A percentile compares a stretch with the other conserved stretches of the same genome.
These are phyloP conservation scores for Adansonia grandidieri DNA, from an alignment of 441 rosid species.

Conservation along the genomic window DNA sequence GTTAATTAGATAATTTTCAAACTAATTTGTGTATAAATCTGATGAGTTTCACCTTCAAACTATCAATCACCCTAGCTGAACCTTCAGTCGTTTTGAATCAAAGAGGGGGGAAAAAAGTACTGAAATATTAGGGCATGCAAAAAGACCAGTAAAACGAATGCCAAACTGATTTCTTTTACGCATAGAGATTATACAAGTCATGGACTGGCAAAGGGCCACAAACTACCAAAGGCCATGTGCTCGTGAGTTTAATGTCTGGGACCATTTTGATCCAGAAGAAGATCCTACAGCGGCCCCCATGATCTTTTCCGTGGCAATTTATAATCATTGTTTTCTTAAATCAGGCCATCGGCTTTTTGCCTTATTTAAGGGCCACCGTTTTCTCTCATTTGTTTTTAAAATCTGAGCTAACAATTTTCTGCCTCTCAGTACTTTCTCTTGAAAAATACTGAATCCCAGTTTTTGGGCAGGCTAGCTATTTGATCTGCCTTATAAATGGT, in stretches of 20 bases:
- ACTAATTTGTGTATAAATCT: background rate
- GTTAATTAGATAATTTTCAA: background rate
- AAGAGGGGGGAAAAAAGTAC: background rate
- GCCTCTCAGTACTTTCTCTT: constrained; percentile 1
- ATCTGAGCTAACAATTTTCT: background rate
- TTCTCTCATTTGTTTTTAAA: constrained; percentile 23
- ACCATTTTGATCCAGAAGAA: constrained; percentile 46
- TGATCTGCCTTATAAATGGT: background rate
- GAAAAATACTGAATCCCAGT: background rate
- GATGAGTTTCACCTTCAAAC: background rate
- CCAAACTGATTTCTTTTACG: constrained; percentile 27
- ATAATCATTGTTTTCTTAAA: constrained; percentile 31
- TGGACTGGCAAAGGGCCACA: constrained; percentile 62
- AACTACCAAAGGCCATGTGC: constrained; percentile 53
- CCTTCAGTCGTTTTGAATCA: background rate
- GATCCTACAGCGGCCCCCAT: constrained; percentile 40
- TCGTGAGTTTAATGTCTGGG: constrained; percentile 41
- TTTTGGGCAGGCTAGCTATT: background rate
- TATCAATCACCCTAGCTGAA: background rate
- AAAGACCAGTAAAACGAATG: background rate
- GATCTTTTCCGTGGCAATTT: constrained; percentile 26
- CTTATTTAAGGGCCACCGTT: constrained; percentile 22
- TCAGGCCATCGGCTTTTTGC: constrained; percentile 27
- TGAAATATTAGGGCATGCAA: background rate
- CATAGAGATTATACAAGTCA: constrained; percentile 39